Conservation (phyloP, 148 eudicot species). For the Heliosperma pusillum region DNA sequence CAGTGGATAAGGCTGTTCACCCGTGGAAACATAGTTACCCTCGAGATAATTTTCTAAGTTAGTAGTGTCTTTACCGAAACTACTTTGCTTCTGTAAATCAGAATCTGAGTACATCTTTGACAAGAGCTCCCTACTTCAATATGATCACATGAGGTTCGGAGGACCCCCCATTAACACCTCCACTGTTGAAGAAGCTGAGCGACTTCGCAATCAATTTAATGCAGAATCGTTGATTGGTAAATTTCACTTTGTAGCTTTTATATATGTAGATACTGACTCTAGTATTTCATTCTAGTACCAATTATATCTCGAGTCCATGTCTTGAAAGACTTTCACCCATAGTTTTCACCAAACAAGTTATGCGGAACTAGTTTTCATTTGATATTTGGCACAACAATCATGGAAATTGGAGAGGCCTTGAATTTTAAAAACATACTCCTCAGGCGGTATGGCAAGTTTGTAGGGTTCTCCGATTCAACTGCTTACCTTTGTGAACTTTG, state of each 20-base stretch:
- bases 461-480: too few relatives aligned
- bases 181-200: slow-evolving; percentile 66
- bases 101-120: slow-evolving; percentile 68
- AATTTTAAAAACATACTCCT: too few relatives aligned
- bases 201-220: slow-evolving; percentile 42
- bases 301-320: not conserved
- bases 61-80: not conserved
- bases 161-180: slow-evolving; percentile 62
- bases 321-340: not conserved
- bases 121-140: slow-evolving; percentile 44
- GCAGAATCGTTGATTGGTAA: slow-evolving; percentile 67
- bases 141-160: slow-evolving; percentile 79
- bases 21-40: too few relatives aligned
- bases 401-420: too few relatives aligned
- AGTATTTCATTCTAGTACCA: not conserved
- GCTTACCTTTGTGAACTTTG: too few relatives aligned
- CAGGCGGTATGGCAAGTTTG: too few relatives aligned
- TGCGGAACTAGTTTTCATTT: too few relatives aligned
- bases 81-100: slow-evolving; percentile 21
- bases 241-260: not conserved
- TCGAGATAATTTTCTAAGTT: not conserved
- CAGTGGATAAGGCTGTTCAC: too few relatives aligned
- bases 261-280: not conserved
- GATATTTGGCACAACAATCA: too few relatives aligned
- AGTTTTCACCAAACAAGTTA: not conserved